Percentiles rank a stretch among this genome's conserved stretches.
Evolutionary conservation across 176 grass and related monocot species (phyloP).

Genomic region (Otatea glauca): DNA sequence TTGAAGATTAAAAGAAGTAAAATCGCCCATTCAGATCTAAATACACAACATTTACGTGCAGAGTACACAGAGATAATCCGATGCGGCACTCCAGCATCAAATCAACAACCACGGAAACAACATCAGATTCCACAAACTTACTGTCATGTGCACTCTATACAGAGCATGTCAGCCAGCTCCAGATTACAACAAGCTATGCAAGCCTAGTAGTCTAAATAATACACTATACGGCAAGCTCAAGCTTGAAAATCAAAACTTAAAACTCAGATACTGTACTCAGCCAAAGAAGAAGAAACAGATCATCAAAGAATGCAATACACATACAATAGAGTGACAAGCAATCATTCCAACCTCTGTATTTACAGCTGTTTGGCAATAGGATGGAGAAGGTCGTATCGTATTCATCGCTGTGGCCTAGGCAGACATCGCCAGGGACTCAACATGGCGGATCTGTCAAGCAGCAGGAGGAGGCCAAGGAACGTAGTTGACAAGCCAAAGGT

Average conservation of each 20-base stretch:
- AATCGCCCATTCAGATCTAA: neutral
- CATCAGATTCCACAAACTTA: conserved; percentile 26
- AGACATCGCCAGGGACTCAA: conserved; percentile 49
- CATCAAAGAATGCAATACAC: conserved; percentile 49
- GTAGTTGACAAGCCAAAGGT: conserved; percentile 60
- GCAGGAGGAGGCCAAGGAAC: conserved; percentile 53
- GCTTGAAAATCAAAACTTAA: conserved; percentile 46
- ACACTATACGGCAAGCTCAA: conserved; percentile 49
- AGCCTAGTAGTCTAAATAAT: conserved; percentile 49
- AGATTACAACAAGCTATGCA: conserved; percentile 52
- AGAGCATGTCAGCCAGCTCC: conserved; percentile 42
- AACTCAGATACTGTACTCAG: conserved; percentile 31
- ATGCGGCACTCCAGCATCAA: neutral
- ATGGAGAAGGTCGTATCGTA: neutral
- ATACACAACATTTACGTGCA: neutral
- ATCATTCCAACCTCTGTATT: conserved; percentile 24
- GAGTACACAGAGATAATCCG: neutral
- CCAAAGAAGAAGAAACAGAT: conserved; percentile 1
- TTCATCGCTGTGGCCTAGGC: conserved; percentile 48
- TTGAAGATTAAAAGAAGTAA: neutral
- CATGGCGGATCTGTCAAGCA: conserved; percentile 50
- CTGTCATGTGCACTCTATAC: conserved; percentile 35
- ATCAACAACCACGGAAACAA: neutral
- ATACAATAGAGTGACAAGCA: conserved; percentile 7
- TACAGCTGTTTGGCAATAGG: conserved; percentile 29